Base-by-base conservation (phyloP, 2,329 filamentous ascomycete species). In the Pseudocercospora cruenta region DNA sequence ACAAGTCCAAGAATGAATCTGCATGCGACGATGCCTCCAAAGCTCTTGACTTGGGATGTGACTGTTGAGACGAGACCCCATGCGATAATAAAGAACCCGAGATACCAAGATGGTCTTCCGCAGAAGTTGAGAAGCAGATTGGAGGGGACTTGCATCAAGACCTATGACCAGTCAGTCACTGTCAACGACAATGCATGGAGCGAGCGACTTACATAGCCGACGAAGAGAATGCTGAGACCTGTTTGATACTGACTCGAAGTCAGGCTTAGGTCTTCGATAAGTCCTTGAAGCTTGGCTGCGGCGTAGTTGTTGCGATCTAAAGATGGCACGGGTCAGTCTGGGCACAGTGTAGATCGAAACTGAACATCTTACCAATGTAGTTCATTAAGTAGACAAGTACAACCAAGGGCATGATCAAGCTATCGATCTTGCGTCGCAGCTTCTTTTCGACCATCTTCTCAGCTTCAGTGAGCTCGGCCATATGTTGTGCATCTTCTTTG, bases 71-170 rank as follows among this genome's bases (percentile, higher is more conserved):
- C 87, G 16, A 92, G 86, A 2, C 91, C 91, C 91, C 90, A 88
- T 0, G 85, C 83, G 71, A 86, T 84, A 90, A 97, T 96, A 74
- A 96, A 75, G 63, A 96, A 97, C 61, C 94, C 80, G 45, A 75
- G 68, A 43, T 75, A 75, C 70, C 90, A 92, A 0, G 93, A 93
- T 1, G 88, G 81, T 19, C 84, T 85, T 80, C 72, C 72, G 49
- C 67, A 73, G 83, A 84, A 61, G 80, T 96, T 96, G 66, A 96
- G 87, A 24, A 96, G 79, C 55, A 94, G 82, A 76, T 96, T 96
- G 66, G 91, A 84, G 0, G 83, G 83, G 3, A 86, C 76, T 78
- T 82, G 70, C 72, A 75, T 75, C 9, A 77, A 66, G 57, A 75
- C 70, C 71, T 76, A 19, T 31, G 7, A 21, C 3, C 10, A 4